Conservation (phyloP, 495 filamentous ascomycete species). For the Penicillium maclennaniae region DNA sequence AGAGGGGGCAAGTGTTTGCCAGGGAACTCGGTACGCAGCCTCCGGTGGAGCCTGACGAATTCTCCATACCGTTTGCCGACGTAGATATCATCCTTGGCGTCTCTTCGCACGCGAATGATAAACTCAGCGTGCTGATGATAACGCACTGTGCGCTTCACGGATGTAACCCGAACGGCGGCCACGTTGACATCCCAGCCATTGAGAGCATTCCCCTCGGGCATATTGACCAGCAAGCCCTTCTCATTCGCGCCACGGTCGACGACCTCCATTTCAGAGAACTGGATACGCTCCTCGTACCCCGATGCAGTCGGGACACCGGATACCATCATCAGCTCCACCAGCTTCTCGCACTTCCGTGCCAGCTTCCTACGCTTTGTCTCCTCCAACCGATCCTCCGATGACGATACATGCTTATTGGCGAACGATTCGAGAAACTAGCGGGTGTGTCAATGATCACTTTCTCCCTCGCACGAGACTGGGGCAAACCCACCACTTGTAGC, state of each 20-base stretch:
- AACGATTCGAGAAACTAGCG: slow-evolving; percentile 91
- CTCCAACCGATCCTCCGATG: slow-evolving; percentile 90
- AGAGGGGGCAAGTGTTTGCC: slow-evolving; percentile 85
- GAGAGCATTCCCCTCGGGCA: slow-evolving; percentile 84
- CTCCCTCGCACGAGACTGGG: background rate
- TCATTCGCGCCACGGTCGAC: slow-evolving; percentile 91
- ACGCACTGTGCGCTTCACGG: slow-evolving; percentile 79
- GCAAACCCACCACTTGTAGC: slow-evolving; percentile 75
- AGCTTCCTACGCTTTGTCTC: slow-evolving; percentile 94
- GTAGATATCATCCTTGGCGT: slow-evolving; percentile 65
- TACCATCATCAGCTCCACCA: slow-evolving; percentile 99
- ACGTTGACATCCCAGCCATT: slow-evolving; percentile 98
- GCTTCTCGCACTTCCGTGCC: slow-evolving; percentile 86
- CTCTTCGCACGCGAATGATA: slow-evolving; percentile 73
- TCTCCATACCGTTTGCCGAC: slow-evolving; percentile 86
- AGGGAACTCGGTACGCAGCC: slow-evolving; percentile 78
- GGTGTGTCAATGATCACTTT: background rate
- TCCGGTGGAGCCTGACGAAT: slow-evolving; percentile 74
- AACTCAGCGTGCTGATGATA: slow-evolving; percentile 96
- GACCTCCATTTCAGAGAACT: slow-evolving; percentile 94
- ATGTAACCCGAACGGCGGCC: slow-evolving; percentile 77
- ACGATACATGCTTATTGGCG: slow-evolving; percentile 95
- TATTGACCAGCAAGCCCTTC: slow-evolving; percentile 74
- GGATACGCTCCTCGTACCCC: slow-evolving; percentile 93
- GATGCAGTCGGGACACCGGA: slow-evolving; percentile 93